Evolutionary conservation across 2,329 filamentous ascomycete species (phyloP).

Genomic region (Dactylellina drechsleri): DNA sequence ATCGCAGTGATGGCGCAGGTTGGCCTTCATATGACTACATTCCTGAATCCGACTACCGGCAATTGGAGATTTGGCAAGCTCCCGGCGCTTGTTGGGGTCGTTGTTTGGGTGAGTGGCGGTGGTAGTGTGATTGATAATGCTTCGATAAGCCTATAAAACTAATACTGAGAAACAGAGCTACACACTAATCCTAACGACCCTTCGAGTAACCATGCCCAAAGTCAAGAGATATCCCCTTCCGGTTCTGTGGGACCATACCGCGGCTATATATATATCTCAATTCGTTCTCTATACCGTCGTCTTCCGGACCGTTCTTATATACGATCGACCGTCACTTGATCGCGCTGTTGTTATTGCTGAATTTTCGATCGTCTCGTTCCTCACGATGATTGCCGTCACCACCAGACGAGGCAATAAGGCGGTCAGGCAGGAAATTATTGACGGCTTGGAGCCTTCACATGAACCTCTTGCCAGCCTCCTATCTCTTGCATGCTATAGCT

Average conservation of each 20-base stretch:
- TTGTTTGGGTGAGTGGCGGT: slow-evolving; percentile 70
- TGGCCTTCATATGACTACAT: slow-evolving; percentile 72
- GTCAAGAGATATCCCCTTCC: slow-evolving; percentile 72
- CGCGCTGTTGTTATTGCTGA: slow-evolving; percentile 75
- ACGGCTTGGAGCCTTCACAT: slow-evolving; percentile 82
- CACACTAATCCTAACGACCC: slow-evolving; percentile 75
- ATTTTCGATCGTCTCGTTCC: slow-evolving; percentile 77
- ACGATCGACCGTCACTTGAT: slow-evolving; percentile 73
- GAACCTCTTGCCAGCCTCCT: slow-evolving; percentile 89
- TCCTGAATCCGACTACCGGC: slow-evolving; percentile 68
- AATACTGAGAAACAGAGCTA: slow-evolving; percentile 67
- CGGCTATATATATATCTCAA: slow-evolving; percentile 80
- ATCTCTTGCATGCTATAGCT: slow-evolving; percentile 85
- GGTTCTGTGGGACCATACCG: slow-evolving; percentile 91
- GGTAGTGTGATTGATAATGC: not conserved
- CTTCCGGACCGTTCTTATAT: slow-evolving; percentile 86
- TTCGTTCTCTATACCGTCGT: slow-evolving; percentile 81
- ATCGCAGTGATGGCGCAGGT: slow-evolving; percentile 78
- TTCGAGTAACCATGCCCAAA: slow-evolving; percentile 73
- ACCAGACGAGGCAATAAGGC: slow-evolving; percentile 92
- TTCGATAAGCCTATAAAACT: not conserved
- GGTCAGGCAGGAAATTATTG: slow-evolving; percentile 87
- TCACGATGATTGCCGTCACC: slow-evolving; percentile 79
- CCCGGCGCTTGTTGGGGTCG: slow-evolving; percentile 72
- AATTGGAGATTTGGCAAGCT: slow-evolving; percentile 66